Evolutionary conservation across 1,284 basidiomycete genomes (phyloP).

Genomic region (Malassezia yamatoensis): DNA sequence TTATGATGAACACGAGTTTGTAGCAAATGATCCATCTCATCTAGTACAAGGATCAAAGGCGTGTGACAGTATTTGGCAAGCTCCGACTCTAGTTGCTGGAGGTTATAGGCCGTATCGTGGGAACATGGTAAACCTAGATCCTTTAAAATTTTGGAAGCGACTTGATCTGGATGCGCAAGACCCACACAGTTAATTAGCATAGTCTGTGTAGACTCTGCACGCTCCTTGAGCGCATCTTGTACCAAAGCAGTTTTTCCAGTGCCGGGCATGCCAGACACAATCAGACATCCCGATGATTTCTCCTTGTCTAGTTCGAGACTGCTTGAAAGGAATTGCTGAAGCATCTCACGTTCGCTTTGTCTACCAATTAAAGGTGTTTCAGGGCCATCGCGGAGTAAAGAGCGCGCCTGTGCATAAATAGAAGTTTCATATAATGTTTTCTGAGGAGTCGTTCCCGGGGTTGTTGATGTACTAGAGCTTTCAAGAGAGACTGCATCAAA

Average conservation of each 20-base stretch:
- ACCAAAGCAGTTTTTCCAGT: conserved; percentile 51
- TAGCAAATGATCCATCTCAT: conserved; percentile 50
- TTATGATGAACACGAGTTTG: conserved; percentile 38
- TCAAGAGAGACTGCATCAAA: background rate
- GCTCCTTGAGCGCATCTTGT: conserved; percentile 40
- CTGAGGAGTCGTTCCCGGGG: conserved; percentile 5
- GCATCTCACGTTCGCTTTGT: conserved; percentile 30
- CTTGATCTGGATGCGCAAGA: conserved; percentile 38
- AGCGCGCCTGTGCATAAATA: conserved; percentile 48
- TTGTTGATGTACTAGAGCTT: conserved; percentile 1
- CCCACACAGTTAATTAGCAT: conserved; percentile 49
- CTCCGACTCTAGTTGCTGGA: conserved; percentile 19
- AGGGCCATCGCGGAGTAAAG: conserved; percentile 37
- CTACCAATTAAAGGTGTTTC: conserved; percentile 40
- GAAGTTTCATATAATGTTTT: background rate
- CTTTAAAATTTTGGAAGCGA: conserved; percentile 29
- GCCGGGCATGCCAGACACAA: conserved; percentile 50
- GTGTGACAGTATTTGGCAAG: conserved; percentile 17
- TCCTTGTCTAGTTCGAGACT: conserved; percentile 16
- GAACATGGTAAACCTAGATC: conserved; percentile 23
- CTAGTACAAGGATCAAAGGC: conserved; percentile 47
- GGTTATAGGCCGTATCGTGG: conserved; percentile 11
- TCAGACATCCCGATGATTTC: conserved; percentile 34
- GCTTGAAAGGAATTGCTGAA: conserved; percentile 39
- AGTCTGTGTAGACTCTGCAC: conserved; percentile 16